A percentile compares a stretch with the other conserved stretches of the same genome.
phyloP scores from a whole-genome alignment of 768 basidiomycete genomes.

The Daedaleopsis nitida region DNA sequence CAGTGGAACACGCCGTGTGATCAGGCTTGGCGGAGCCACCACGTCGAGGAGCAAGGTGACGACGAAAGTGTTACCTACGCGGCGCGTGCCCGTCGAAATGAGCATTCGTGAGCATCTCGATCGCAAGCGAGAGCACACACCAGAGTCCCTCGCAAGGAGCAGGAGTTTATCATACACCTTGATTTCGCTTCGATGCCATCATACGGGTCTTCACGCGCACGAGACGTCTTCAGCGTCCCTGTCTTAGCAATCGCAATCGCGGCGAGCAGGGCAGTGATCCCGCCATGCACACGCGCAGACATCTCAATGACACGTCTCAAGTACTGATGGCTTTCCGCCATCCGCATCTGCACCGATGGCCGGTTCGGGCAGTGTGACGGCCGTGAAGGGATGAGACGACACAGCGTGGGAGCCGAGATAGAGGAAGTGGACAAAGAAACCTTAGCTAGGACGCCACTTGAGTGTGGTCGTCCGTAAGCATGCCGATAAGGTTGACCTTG shows the following conservation, averaged over 20 bases:
- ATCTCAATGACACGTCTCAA: constrained; percentile 23
- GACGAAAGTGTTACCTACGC: constrained; percentile 4
- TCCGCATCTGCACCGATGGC: not conserved
- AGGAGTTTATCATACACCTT: constrained; percentile 31
- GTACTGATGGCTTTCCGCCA: not conserved
- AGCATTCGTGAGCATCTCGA: not conserved
- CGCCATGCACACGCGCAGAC: constrained; percentile 32
- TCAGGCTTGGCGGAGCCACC: constrained; percentile 17
- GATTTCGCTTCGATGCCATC: constrained; percentile 31
- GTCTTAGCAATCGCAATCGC: not conserved
- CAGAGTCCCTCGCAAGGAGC: constrained; percentile 37
- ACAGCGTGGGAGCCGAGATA: constrained; percentile 26
- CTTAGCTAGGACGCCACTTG: constrained; percentile 37
- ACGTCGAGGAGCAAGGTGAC: constrained; percentile 32
- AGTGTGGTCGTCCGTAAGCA: constrained; percentile 31
- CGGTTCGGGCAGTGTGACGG: constrained; percentile 26
- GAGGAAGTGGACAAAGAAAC: constrained; percentile 33
- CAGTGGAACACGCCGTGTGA: constrained; percentile 18
- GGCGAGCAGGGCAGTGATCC: constrained; percentile 29
- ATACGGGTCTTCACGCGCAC: constrained; percentile 34
- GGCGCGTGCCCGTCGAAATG: constrained; percentile 30
- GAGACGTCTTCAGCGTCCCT: constrained; percentile 19
- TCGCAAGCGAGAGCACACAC: constrained; percentile 23
- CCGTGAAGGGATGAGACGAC: constrained; percentile 39
- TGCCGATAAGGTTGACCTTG: constrained; percentile 37